phyloP scores from a whole-genome alignment of 345 rosid species.

The Syzygium aqueum region DNA sequence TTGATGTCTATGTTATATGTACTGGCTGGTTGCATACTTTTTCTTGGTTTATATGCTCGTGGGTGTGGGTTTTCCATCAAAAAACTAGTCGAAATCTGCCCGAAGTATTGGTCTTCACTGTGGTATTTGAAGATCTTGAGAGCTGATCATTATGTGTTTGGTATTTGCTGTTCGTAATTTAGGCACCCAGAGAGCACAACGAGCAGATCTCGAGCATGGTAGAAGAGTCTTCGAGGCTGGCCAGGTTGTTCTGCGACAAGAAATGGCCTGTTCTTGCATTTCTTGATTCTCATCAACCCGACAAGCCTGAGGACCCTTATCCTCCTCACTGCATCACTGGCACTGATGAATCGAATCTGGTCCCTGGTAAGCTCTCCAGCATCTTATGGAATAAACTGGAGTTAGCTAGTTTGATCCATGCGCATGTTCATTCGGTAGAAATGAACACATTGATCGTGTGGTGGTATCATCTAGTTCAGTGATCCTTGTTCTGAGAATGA shows the following conservation, averaged over 20 bases:
- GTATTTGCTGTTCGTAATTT: background rate
- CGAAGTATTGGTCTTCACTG: background rate
- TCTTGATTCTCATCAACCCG: slow-evolving; percentile 26
- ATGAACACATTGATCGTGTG: background rate
- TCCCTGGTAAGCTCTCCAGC: slow-evolving; percentile 14
- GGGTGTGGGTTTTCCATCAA: background rate
- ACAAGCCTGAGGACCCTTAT: slow-evolving; percentile 32
- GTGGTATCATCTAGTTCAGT: background rate
- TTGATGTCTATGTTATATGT: background rate
- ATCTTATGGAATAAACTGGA: background rate
- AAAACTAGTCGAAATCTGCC: background rate
- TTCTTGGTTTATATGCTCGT: background rate
- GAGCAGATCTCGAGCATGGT: slow-evolving; percentile 21
- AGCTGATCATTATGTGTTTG: background rate
- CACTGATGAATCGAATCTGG: slow-evolving; percentile 27
- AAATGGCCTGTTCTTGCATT: slow-evolving; percentile 25
- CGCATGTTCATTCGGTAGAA: background rate
- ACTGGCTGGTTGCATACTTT: background rate
- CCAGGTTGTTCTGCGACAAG: slow-evolving; percentile 22
- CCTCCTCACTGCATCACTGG: slow-evolving; percentile 30
- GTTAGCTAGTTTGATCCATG: background rate
- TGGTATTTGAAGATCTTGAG: background rate
- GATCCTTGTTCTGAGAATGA: background rate
- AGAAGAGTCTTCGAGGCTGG: slow-evolving; percentile 15
- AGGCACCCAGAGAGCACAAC: slow-evolving; percentile 28